Evolutionary conservation across 768 basidiomycete genomes (phyloP).

Genomic region (Mycena galopus): DNA sequence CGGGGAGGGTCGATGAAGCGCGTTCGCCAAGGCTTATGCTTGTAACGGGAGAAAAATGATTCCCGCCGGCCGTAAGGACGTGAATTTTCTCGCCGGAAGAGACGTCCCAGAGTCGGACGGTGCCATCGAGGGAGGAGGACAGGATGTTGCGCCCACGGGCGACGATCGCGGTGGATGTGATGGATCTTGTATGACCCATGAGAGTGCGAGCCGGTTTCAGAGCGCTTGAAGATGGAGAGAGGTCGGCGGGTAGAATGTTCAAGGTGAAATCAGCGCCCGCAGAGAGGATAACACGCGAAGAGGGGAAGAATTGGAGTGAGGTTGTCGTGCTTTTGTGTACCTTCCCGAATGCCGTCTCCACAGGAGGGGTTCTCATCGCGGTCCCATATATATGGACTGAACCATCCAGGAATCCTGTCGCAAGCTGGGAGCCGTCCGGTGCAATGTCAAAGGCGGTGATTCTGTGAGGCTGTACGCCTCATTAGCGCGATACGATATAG

Average conservation of each 20-base stretch:
- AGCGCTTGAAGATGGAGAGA: conserved; percentile 41
- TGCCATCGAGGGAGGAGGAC: conserved; percentile 77
- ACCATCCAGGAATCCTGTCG: conserved; percentile 73
- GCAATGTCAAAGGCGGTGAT: conserved; percentile 76
- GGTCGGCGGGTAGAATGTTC: conserved; percentile 73
- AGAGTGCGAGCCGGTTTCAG: conserved; percentile 71
- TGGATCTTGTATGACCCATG: conserved; percentile 72
- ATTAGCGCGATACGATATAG: neutral
- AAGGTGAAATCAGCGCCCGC: conserved; percentile 77
- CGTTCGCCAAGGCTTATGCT: conserved; percentile 60
- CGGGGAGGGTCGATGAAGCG: conserved; percentile 34
- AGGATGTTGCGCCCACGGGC: conserved; percentile 76
- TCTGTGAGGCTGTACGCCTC: conserved; percentile 58
- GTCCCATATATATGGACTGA: conserved; percentile 65
- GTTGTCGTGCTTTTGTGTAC: conserved; percentile 68
- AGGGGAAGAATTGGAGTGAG: conserved; percentile 75
- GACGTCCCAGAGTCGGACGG: conserved; percentile 81
- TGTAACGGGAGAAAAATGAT: conserved; percentile 54
- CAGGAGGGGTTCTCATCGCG: conserved; percentile 39
- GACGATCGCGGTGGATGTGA: conserved; percentile 76
- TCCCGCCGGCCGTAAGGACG: conserved; percentile 54
- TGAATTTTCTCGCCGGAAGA: conserved; percentile 63
- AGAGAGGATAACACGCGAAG: conserved; percentile 78
- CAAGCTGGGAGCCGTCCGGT: conserved; percentile 69
- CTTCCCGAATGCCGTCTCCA: conserved; percentile 35